A percentile compares a stretch with the other conserved stretches of the same genome.
These are phyloP conservation scores for Seminavis robusta DNA, from an alignment of 108 stramenopile genomes.

Conservation along the genomic window DNA sequence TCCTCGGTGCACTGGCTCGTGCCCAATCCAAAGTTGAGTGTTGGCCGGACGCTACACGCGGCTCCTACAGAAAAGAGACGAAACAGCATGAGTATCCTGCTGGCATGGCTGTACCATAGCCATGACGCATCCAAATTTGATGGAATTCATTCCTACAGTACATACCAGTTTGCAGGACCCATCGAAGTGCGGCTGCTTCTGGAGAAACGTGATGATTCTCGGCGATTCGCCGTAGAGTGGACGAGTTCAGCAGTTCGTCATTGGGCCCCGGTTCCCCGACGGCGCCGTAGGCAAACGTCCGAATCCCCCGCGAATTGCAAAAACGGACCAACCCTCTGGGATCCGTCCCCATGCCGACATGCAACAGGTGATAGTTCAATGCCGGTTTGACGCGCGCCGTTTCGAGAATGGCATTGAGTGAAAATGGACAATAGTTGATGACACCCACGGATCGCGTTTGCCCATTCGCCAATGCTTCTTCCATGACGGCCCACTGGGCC, in stretches of 20 bases:
- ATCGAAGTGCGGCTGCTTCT: slow-evolving; percentile 44
- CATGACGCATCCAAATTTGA: too few species aligned
- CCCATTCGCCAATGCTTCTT: slow-evolving; percentile 36
- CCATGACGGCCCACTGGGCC: slow-evolving; percentile 50
- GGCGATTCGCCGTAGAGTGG: slow-evolving; percentile 25
- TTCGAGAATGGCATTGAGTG: slow-evolving; percentile 29
- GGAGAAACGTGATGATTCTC: slow-evolving; percentile 14
- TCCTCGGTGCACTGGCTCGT: slow-evolving; percentile 10
- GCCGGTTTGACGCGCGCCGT: slow-evolving; percentile 41
- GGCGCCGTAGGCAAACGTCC: slow-evolving; percentile 52
- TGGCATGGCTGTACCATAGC: too few species aligned
- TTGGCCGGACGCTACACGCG: slow-evolving; percentile 36
- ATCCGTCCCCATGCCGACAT: slow-evolving; percentile 41
- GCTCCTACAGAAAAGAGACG: too few species aligned
- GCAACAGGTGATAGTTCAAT: slow-evolving; percentile 46
- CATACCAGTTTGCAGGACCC: slow-evolving; percentile 49
- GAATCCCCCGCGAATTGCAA: slow-evolving; percentile 32
- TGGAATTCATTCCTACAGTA: too few species aligned
- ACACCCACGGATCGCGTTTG: slow-evolving; percentile 42
- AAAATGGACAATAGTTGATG: slow-evolving; percentile 42
- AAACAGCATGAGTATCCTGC: too few species aligned
- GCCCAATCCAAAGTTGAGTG: slow-evolving; percentile 37
- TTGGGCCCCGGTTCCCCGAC: slow-evolving; percentile 46
- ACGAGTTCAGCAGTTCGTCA: slow-evolving; percentile 21
- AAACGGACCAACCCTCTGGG: slow-evolving; percentile 28